Evolutionary conservation across 169 alveolate species (phyloP), one percentile per base, ranked within the genome.

Genomic region (Plasmodium relictum): DNA sequence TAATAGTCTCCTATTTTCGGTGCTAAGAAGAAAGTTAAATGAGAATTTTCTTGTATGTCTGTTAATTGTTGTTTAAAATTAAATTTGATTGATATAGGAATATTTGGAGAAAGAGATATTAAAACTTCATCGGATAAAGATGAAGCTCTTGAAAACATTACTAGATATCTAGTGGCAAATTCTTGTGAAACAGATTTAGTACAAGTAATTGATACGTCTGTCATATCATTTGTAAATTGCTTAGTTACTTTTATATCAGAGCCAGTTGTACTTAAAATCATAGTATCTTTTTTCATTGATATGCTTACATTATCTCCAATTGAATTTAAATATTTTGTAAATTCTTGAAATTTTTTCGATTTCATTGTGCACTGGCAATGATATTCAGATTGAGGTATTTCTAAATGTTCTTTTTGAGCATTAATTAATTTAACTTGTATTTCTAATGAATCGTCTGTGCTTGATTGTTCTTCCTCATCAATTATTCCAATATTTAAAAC

Each of bases 241-340:
- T 94, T 92, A 59, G 95, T 92, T 31, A 94, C 96, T 88, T 88
- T 94, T 48, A 95, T 94, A 42, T 95, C 97, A 48, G 95, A 95
- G 3, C 97, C 97, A 59, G 95, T 96, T 6, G 96, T 95, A 16
- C 94, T 95, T 58, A 95, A 91, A 52, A 89, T 94, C 87, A 95
- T 94, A 45, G 89, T 89, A 63, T 94, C 95, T 76, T 93, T 94
- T 74, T 94, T 92, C 95, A 95, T 95, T n/a, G 95, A 93, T 39
- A 95, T 92, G 45, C 94, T 88, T 12, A 95, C 97, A 69, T 94
- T 95, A 74, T 95, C 97, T 0, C 97, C 97, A 42, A 95, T 95
- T 37, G 96, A 95, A 70, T 94, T 88, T 88, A 95, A 88, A 65
- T 95, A 95, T 88, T 93, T 93, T 58, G 96, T 96, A 70, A 95